Evolutionary conservation across 371 early-diverging fungal genomes (phyloP).

Genomic region (Mortierella sp.): DNA sequence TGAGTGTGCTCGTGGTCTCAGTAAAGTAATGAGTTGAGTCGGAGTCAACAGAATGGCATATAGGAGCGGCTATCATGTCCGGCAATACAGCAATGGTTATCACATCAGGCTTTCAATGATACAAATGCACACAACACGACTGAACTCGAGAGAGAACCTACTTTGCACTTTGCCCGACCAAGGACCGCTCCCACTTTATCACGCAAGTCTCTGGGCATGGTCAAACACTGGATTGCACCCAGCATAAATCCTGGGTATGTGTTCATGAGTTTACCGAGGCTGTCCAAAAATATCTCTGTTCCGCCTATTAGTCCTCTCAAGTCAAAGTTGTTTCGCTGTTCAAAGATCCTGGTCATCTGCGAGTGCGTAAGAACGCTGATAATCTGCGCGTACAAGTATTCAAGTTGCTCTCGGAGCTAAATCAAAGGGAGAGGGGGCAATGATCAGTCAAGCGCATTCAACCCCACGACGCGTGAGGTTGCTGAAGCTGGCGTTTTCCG

Average conservation of each 20-base stretch:
- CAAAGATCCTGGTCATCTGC: slow-evolving; percentile 88
- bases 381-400: slow-evolving; percentile 86
- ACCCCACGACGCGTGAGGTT: too few species aligned
- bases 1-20: slow-evolving; percentile 81
- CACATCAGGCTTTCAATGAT: too few species aligned
- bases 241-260: slow-evolving; percentile 79
- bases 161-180: slow-evolving; percentile 67
- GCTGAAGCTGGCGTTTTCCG: too few species aligned
- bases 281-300: slow-evolving; percentile 89
- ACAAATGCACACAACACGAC: too few species aligned
- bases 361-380: slow-evolving; percentile 84
- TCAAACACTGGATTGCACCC: slow-evolving; percentile 80
- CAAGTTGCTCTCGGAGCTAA: slow-evolving; percentile 84
- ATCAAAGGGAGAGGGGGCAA: neutral
- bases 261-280: slow-evolving; percentile 77
- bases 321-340: slow-evolving; percentile 90
- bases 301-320: slow-evolving; percentile 75
- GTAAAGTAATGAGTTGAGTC: slow-evolving; percentile 78
- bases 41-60: slow-evolving; percentile 85
- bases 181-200: slow-evolving; percentile 72
- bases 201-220: slow-evolving; percentile 72
- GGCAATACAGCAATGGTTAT: slow-evolving; percentile 5
- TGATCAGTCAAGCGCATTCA: too few species aligned
- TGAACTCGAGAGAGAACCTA: too few species aligned
- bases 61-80: slow-evolving; percentile 59